Evolutionary conservation across 1,139 yeast species (phyloP), one percentile per base, ranked within the genome.

Genomic region (Blastobotrys serpentis): DNA sequence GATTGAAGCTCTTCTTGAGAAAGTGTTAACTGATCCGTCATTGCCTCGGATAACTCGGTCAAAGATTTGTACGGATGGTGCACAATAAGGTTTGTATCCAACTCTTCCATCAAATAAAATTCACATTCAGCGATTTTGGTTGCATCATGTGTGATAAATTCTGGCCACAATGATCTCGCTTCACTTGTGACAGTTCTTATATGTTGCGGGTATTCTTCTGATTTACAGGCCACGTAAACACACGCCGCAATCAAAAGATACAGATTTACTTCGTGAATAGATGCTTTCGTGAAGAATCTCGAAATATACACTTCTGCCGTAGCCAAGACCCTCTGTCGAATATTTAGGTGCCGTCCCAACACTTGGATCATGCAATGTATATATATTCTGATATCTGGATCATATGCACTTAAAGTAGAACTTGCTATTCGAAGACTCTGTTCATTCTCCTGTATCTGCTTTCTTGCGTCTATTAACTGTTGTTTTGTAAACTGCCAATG

Each of bases 101-200:
- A 75, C 65, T 90, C 98, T 62, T 89, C 97, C 33, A 92, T 84
- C 45, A 92, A 67, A 63, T 92, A 92, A 65, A 92, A 92, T 68
- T 92, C 98, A 69, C 94, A 87, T 63, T 92, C 98, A 0, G 98
- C 97, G n/a, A 92, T 74, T 61, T 86, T 87, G 34, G 96, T 84
- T 18, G 90, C 80, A 64, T 92, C 98, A 49, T 86, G 89, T 0
- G 97, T 95, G 29, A 92, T 84, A 62, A 82, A 88, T 61, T 90
- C 97, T 0, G 98, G 97, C 98, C 98, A 92, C 43, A 88, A 68
- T 41, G 84, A 84, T 45, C 96, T 72, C 2, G 98, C 95, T 62
- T 92, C 98, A 23, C 82, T 76, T 18, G 87, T 79, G 11, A 92
- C 76, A 1, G 90, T 79, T 49, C 97, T 72, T 7, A 92, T 89